Base-by-base conservation (phyloP, 257 asterid genomes). In the Jacaranda copaia region DNA sequence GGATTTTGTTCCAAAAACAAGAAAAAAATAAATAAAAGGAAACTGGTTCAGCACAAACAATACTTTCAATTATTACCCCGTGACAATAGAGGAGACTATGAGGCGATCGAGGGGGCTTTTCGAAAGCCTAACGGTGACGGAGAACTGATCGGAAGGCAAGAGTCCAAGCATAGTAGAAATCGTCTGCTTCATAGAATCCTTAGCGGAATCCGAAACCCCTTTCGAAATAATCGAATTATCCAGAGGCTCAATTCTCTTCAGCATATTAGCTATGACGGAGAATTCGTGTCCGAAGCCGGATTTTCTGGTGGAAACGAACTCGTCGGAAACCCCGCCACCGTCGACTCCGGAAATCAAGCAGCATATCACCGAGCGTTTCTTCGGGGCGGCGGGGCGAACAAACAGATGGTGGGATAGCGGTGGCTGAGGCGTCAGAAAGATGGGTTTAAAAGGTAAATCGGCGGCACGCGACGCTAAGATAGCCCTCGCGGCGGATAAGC, bases 171-270 rank as follows among this genome's bases (percentile, higher is more conserved):
- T 96, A 67, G 97, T 87, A 2, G 99, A 93, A 52, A 96, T 91
- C 69, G 99, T 93, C 92, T 96, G 98, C 88, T 96, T 96, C 98
- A 96, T 96, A 16, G 99, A 91, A 73, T 93, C 98, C 92, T 95
- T 95, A 1, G 99, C 96, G 11, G 93, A 87, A 48, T 89, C 93
- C 6, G 99, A 93, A 51, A 95, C 97, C 45, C 97, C 98, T 81
- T 91, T 92, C 16, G 94, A 79, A 14, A 95, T 88, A 69, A 90
- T 84, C 73, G 98, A 90, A 75, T 85, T 89, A 39, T 95, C 97
- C 18, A 95, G 81, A 71, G 99, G 99, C 90, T 90, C 96, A 77
- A 95, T 91, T 46, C 88, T 83, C 89, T 87, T 95, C 70, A 95
- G 87, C 97, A 95, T 88, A 63, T 88, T 95, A 16, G 98, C 99